phyloP scores from a whole-genome alignment of 1,284 basidiomycete species.

The Tetrapyrgos nigripes region DNA sequence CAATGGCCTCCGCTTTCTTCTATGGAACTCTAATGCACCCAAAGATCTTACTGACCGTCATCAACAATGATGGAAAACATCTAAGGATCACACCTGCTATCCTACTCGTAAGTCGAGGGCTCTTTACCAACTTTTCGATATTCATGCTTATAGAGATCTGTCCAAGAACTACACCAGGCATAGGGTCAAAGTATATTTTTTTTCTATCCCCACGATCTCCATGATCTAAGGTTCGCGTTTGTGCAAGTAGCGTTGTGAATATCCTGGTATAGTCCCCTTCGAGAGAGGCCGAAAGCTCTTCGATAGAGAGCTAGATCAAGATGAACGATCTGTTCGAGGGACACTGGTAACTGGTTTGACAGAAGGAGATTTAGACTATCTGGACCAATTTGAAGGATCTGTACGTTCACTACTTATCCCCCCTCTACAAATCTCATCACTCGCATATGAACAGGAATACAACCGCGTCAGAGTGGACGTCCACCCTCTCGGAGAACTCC shows the following conservation, averaged over 20 bases:
- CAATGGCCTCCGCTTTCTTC: conserved; percentile 70
- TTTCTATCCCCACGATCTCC: not conserved
- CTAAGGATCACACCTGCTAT: conserved; percentile 50
- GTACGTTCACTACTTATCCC: conserved; percentile 51
- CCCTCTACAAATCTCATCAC: not conserved
- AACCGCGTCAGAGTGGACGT: conserved; percentile 58
- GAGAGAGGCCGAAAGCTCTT: conserved; percentile 51
- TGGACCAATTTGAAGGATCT: conserved; percentile 83
- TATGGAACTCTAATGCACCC: conserved; percentile 80
- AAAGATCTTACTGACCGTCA: conserved; percentile 56
- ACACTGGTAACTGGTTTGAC: conserved; percentile 73
- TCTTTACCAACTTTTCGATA: not conserved
- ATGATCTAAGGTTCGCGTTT: not conserved
- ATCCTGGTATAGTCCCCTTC: conserved; percentile 78
- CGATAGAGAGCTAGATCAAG: conserved; percentile 46
- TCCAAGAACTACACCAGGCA: conserved; percentile 79
- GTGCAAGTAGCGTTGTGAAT: conserved; percentile 35
- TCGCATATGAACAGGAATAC: conserved; percentile 66
- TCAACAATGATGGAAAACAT: conserved; percentile 51
- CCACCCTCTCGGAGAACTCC: conserved; percentile 56
- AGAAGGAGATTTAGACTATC: conserved; percentile 56
- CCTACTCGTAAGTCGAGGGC: conserved; percentile 45
- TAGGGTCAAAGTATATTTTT: conserved; percentile 50
- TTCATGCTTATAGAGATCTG: not conserved
- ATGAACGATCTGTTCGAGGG: conserved; percentile 70